Evolutionary conservation across 2,329 filamentous ascomycete genomes (phyloP).

Genomic region (Fragosphaeria purpurea): DNA sequence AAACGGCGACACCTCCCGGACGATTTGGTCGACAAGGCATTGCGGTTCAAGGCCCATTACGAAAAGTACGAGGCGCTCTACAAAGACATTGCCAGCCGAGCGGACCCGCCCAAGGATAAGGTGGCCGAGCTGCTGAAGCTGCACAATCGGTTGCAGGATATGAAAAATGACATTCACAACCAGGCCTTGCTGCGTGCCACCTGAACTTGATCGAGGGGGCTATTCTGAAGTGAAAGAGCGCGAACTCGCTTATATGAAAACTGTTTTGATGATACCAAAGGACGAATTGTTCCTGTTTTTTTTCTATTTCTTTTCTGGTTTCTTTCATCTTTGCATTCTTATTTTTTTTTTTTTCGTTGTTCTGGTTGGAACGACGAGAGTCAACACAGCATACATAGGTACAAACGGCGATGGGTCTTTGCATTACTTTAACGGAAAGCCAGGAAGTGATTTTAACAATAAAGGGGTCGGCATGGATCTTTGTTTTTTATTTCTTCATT

Average conservation of each 20-base stretch:
- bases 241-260: background rate
- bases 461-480: no score
- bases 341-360: conserved; percentile 2
- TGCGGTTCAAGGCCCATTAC: conserved; percentile 46
- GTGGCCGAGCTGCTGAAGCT: conserved; percentile 42
- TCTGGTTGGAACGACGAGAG: background rate
- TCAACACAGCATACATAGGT: background rate
- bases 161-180: conserved; percentile 51
- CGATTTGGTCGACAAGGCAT: conserved; percentile 43
- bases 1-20: conserved; percentile 27
- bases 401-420: conserved; percentile 2
- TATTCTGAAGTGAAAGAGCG: background rate
- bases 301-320: conserved; percentile 2
- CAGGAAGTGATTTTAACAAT: background rate
- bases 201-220: no score
- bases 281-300: conserved; percentile 1
- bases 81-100: conserved; percentile 39
- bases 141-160: conserved; percentile 40
- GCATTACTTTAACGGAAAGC: background rate
- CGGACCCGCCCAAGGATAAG: conserved; percentile 41
- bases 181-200: conserved; percentile 19
- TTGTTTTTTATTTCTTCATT: background rate
- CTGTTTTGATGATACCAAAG: conserved; percentile 1
- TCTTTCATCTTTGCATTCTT: conserved; percentile 6
- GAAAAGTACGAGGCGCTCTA: conserved; percentile 48